phyloP scores from a whole-genome alignment of 176 grass and related monocot species.

The Rhynchospora tenuis region DNA sequence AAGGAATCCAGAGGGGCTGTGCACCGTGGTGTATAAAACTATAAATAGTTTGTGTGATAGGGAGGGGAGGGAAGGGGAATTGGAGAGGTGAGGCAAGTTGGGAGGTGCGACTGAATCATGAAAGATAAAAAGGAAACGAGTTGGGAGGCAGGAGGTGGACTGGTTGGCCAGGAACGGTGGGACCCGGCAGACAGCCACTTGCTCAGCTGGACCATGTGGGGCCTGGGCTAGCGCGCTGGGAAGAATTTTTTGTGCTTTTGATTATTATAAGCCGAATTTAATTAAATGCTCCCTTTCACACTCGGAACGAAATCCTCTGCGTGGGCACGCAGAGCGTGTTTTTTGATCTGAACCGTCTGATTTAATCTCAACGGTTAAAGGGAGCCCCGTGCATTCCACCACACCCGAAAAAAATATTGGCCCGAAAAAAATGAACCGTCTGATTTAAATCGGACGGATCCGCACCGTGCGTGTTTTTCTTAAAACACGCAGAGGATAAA shows the following conservation, averaged over 20 bases:
- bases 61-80: background rate
- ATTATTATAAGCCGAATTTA: too few relatives aligned
- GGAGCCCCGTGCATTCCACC: too few relatives aligned
- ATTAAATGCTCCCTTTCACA: background rate
- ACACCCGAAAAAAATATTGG: too few relatives aligned
- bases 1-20: background rate
- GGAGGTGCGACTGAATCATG: background rate
- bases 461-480: too few relatives aligned
- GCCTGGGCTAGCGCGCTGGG: background rate
- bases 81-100: slow-evolving; percentile 18
- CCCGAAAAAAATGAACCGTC: too few relatives aligned
- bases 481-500: too few relatives aligned
- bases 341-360: too few relatives aligned
- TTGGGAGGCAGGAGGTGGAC: background rate
- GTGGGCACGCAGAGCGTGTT: too few relatives aligned
- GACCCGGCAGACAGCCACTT: slow-evolving; percentile 10
- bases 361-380: too few relatives aligned
- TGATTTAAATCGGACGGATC: too few relatives aligned
- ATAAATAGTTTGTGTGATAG: background rate
- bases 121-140: slow-evolving; percentile 1
- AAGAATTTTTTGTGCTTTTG: slow-evolving; percentile 25
- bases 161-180: slow-evolving; percentile 17
- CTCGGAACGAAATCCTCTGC: too few relatives aligned
- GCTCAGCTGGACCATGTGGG: background rate
- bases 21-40: background rate